phyloP scores from a whole-genome alignment of 805 yeast species.

The Candida wancherniae region DNA sequence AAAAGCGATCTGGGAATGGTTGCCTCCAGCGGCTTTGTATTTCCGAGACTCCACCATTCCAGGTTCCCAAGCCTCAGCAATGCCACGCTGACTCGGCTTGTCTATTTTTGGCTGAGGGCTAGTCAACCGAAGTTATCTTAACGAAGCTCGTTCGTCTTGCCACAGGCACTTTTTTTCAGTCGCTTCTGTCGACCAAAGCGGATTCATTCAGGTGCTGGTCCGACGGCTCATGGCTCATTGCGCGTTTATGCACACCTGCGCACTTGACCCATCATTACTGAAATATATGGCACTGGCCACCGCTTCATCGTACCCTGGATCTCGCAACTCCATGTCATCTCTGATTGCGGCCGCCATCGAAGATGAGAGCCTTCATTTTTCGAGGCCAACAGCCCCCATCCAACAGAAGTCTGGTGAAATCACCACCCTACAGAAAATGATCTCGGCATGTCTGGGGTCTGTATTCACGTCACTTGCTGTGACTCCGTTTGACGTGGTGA shows the following conservation, averaged over 20 bases:
- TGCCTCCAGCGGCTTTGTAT: too few relatives aligned
- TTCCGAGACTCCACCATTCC: too few relatives aligned
- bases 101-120: too few relatives aligned
- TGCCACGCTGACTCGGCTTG: too few relatives aligned
- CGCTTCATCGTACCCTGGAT: neutral
- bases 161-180: too few relatives aligned
- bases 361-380: conserved; percentile 21
- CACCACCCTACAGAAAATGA: conserved; percentile 58
- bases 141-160: too few relatives aligned
- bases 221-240: too few relatives aligned
- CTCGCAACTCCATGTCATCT: conserved; percentile 38
- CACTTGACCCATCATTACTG: conserved; percentile 1
- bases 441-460: conserved; percentile 76
- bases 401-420: conserved; percentile 25
- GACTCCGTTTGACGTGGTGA: conserved; percentile 78
- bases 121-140: too few relatives aligned
- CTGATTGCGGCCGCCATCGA: conserved; percentile 39
- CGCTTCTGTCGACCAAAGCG: too few relatives aligned
- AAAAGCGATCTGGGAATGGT: too few relatives aligned
- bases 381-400: conserved; percentile 2
- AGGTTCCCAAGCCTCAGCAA: too few relatives aligned
- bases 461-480: conserved; percentile 65
- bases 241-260: conserved; percentile 10
- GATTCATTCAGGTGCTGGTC: too few relatives aligned
- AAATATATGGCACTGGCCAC: conserved; percentile 1